Conservation (phyloP, 1,139 yeast species). For the Eremothecium cymbalariae region DNA sequence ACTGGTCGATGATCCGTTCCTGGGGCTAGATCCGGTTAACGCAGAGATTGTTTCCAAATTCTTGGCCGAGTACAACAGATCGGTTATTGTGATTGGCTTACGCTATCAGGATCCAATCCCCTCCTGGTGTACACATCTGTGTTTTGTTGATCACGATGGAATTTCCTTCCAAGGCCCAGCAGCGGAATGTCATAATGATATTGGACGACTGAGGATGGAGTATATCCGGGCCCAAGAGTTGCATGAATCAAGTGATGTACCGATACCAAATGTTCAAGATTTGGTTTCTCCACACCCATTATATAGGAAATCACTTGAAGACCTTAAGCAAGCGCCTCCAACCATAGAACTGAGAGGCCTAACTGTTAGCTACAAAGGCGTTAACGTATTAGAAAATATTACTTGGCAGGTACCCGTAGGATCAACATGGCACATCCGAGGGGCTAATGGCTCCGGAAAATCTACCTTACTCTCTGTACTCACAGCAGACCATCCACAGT, state of each 20-base stretch:
- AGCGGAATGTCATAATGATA: conserved; percentile 28
- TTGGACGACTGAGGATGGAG: conserved; percentile 31
- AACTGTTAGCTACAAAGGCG: conserved; percentile 57
- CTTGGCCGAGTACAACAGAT: conserved; percentile 27
- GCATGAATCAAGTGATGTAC: conserved; percentile 19
- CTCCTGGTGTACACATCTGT: conserved; percentile 67
- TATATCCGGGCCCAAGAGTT: conserved; percentile 16
- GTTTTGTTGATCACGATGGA: conserved; percentile 50
- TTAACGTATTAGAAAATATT: conserved; percentile 50
- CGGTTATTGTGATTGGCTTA: conserved; percentile 56
- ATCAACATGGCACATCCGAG: conserved; percentile 81
- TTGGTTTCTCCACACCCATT: conserved; percentile 22
- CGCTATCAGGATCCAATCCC: conserved; percentile 72
- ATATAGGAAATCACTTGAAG: conserved; percentile 16
- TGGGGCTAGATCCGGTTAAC: conserved; percentile 81
- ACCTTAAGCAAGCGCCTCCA: conserved; percentile 25
- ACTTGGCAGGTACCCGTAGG: conserved; percentile 63
- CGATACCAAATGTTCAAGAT: conserved; percentile 17
- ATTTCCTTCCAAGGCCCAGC: conserved; percentile 43
- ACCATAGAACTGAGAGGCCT: conserved; percentile 57
- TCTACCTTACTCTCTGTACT: conserved; percentile 76
- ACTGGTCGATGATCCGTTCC: conserved; percentile 81
- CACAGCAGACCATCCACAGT: conserved; percentile 94
- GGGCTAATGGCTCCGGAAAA: conserved; percentile 89
- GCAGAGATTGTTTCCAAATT: conserved; percentile 50